These are phyloP conservation scores for Leptodermis oblonga DNA, from an alignment of 257 asterid genomes.

Conservation along the genomic window DNA sequence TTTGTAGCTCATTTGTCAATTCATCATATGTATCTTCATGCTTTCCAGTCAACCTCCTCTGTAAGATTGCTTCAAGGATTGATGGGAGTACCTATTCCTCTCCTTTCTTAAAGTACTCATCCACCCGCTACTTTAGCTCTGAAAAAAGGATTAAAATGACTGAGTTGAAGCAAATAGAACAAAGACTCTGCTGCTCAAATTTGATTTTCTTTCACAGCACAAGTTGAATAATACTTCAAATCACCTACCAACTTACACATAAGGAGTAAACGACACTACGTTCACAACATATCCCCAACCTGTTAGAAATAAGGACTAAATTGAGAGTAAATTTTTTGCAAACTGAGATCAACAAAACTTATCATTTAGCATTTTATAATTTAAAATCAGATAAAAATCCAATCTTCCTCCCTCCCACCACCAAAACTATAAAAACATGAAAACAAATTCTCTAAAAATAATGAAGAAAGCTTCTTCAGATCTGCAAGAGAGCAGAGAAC, in stretches of 20 bases:
- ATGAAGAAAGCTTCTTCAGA: too few species aligned
- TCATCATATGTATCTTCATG: slow-evolving; percentile 75
- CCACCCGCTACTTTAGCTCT: slow-evolving; percentile 59
- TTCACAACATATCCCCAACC: too few species aligned
- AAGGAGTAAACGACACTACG: too few species aligned
- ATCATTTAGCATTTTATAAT: not conserved
- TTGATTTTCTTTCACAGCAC: too few species aligned
- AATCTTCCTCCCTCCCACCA: not conserved
- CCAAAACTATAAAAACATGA: not conserved
- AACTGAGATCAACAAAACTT: not conserved
- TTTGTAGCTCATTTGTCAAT: slow-evolving; percentile 45
- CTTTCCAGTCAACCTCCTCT: slow-evolving; percentile 48
- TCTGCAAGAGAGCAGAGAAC: too few species aligned
- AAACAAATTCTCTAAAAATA: not conserved
- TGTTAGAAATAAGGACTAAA: not conserved
- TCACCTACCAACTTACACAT: too few species aligned
- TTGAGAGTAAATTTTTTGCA: not conserved
- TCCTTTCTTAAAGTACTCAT: slow-evolving; percentile 48
- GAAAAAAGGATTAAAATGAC: slow-evolving; percentile 24
- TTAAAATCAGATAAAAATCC: not conserved
- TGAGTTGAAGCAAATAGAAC: too few species aligned
- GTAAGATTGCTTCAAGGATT: slow-evolving; percentile 45
- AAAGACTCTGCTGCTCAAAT: too few species aligned
- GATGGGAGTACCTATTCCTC: slow-evolving; percentile 63
- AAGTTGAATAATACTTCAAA: too few species aligned